These are phyloP conservation scores for Sclerotinia glacialis DNA, from an alignment of 2,329 filamentous ascomycete genomes.

Conservation along the genomic window DNA sequence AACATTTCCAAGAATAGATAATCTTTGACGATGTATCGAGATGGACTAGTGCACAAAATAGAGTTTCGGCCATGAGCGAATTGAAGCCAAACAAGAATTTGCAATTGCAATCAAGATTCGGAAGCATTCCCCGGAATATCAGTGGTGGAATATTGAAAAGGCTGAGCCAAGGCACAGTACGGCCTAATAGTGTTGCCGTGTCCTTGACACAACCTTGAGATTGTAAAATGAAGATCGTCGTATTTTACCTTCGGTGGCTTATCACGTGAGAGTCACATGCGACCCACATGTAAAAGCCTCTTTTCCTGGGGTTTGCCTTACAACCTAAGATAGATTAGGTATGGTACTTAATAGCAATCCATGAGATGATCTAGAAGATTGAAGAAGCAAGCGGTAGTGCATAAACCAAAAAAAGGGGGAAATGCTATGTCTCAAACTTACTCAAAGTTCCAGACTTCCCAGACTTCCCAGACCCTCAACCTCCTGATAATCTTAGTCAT, in stretches of 20 bases:
- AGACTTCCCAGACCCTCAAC: background rate
- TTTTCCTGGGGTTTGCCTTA: background rate
- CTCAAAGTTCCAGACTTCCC: constrained; percentile 11
- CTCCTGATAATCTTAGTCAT: constrained; percentile 17
- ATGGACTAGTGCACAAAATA: background rate
- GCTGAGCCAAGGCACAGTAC: background rate
- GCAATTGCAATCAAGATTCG: background rate
- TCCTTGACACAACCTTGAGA: background rate
- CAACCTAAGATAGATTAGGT: background rate
- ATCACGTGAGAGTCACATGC: constrained; percentile 8
- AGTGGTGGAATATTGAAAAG: constrained; percentile 1
- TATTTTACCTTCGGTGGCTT: background rate
- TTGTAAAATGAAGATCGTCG: constrained; percentile 15
- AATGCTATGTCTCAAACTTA: constrained; percentile 14
- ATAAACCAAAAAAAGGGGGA: constrained; percentile 9
- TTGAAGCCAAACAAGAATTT: background rate
- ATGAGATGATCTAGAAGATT: constrained; percentile 11
- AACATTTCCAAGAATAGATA: background rate
- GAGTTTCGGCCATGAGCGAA: constrained; percentile 16
- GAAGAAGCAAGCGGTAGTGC: constrained; percentile 4
- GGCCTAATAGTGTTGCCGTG: background rate
- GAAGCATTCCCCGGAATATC: background rate
- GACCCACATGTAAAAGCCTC: background rate
- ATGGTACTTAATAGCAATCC: background rate
- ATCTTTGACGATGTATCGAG: background rate